Base-by-base conservation (phyloP, 768 basidiomycete species). In the Sporobolomyces phaffii region DNA sequence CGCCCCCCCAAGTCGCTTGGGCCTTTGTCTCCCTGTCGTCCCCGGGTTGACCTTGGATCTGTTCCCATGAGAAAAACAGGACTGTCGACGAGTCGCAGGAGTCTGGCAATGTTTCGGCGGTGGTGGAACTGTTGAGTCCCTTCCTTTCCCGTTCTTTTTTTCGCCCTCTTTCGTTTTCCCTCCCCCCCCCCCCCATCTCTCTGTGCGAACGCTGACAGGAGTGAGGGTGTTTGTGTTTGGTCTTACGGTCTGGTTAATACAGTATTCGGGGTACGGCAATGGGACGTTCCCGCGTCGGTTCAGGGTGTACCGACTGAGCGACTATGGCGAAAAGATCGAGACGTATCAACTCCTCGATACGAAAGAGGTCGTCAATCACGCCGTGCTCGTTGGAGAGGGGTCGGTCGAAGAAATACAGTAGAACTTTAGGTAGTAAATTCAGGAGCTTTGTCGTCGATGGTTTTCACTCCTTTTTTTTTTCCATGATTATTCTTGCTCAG, bases 101-200 rank as follows among this genome's bases (percentile, higher is more conserved):
- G 83, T 97, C 18, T 97, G 94, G 93, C 79, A 86, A 68, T 96
- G 92, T 78, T 93, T 93, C 75, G 87, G 87, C 11, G 90, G 90
- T 44, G 89, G 89, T 76, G 36, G 48, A 22, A 26, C 31, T 24
- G 38, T 45, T 29, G n/a, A n/a, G n/a, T 48, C 52, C 34, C 31
- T 24, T 31, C 38, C 29, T 24, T 18, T 31, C 15, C n/a, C 22
- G 9, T 24, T 20, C 22, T 45, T 29, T 44, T 13, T 31, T 15
- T 47, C 57, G 10, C 45, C 14, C 18, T 22, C 60, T 11, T 3
- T 17, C 24, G 15, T 11, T 43, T 29, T 36, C 24, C 43, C 22
- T 15, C 17, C 60, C 59, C 73, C 26, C 75, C 36, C 34, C 24
- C n/a, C n/a, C n/a, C n/a, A n/a, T n/a, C 5, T 40, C 47, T 36